Conservation (phyloP, 2,329 filamentous ascomycete species). For the Penicillium sp. region DNA sequence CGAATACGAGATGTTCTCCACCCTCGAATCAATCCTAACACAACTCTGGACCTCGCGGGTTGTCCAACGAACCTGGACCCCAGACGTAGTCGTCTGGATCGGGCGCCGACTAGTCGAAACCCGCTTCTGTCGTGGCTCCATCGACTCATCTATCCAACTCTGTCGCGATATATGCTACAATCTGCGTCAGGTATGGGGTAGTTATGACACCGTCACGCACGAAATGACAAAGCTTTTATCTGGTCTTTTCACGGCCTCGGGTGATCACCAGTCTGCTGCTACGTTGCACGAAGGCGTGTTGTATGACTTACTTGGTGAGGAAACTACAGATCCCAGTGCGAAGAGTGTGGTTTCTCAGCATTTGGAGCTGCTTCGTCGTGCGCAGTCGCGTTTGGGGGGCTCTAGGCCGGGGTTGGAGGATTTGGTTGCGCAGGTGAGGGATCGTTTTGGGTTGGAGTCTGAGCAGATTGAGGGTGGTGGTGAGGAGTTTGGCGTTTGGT, state of each 20-base stretch:
- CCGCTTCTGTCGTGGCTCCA: slow-evolving; percentile 48
- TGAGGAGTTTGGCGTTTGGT: slow-evolving; percentile 29
- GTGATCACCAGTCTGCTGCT: slow-evolving; percentile 29
- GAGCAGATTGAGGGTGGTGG: slow-evolving; percentile 24
- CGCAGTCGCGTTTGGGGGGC: slow-evolving; percentile 21
- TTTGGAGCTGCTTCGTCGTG: slow-evolving; percentile 29
- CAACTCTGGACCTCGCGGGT: slow-evolving; percentile 47
- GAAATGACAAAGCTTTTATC: slow-evolving; percentile 50
- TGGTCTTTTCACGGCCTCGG: slow-evolving; percentile 45
- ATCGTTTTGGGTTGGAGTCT: slow-evolving; percentile 27
- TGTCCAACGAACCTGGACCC: slow-evolving; percentile 44
- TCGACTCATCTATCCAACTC: slow-evolving; percentile 44
- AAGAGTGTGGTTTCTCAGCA: slow-evolving; percentile 29
- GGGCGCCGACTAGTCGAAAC: slow-evolving; percentile 52
- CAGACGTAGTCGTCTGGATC: slow-evolving; percentile 48
- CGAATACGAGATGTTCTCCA: slow-evolving; percentile 37
- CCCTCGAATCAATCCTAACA: slow-evolving; percentile 40
- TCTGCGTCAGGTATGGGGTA: slow-evolving; percentile 51
- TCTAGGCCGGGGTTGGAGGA: slow-evolving; percentile 11
- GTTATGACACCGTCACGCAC: slow-evolving; percentile 45
- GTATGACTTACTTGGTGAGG: slow-evolving; percentile 28
- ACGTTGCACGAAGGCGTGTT: slow-evolving; percentile 31
- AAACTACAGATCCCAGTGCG: slow-evolving; percentile 18
- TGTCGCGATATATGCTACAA: slow-evolving; percentile 55
- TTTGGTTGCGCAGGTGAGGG: slow-evolving; percentile 25